phyloP scores from a whole-genome alignment of 1,139 yeast genomes.

The Saccharomyces hybrid region DNA sequence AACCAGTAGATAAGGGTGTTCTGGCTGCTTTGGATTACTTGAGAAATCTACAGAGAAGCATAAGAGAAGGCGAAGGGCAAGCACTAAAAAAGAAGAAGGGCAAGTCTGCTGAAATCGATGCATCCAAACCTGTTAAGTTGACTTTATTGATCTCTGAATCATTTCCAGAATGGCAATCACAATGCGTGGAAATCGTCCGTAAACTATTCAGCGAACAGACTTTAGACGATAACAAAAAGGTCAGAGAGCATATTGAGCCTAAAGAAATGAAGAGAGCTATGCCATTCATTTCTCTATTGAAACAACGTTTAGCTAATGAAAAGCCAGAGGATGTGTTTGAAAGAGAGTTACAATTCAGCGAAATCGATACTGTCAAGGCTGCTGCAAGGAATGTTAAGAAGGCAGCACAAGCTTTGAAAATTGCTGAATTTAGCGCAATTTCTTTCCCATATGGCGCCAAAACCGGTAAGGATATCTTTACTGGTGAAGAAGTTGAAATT shows the following conservation, averaged over 20 bases:
- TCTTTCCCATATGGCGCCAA: conserved; percentile 51
- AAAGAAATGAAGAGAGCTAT: conserved; percentile 90
- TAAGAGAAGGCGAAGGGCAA: conserved; percentile 89
- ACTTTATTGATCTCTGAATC: conserved; percentile 65
- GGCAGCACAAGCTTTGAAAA: conserved; percentile 53
- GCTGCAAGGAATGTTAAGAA: conserved; percentile 51
- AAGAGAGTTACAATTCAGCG: conserved; percentile 78
- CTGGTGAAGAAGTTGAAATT: conserved; percentile 66
- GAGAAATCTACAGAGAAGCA: conserved; percentile 66
- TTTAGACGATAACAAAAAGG: conserved; percentile 51
- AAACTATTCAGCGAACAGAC: conserved; percentile 60
- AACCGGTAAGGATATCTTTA: conserved; percentile 53
- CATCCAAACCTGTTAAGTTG: conserved; percentile 61
- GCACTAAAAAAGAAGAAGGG: conserved; percentile 89
- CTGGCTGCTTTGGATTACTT: conserved; percentile 70
- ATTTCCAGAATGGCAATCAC: conserved; percentile 96
- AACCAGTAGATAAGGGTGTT: conserved; percentile 54
- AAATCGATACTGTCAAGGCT: conserved; percentile 53
- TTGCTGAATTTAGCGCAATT: conserved; percentile 50
- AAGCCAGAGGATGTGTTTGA: conserved; percentile 72
- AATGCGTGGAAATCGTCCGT: conserved; percentile 75
- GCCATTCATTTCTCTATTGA: conserved; percentile 87
- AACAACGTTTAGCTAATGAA: conserved; percentile 63
- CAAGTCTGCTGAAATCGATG: conserved; percentile 66
- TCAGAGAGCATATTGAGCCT: conserved; percentile 54